phyloP scores from a whole-genome alignment of 495 filamentous ascomycete species.

The Penicillium lividum region DNA sequence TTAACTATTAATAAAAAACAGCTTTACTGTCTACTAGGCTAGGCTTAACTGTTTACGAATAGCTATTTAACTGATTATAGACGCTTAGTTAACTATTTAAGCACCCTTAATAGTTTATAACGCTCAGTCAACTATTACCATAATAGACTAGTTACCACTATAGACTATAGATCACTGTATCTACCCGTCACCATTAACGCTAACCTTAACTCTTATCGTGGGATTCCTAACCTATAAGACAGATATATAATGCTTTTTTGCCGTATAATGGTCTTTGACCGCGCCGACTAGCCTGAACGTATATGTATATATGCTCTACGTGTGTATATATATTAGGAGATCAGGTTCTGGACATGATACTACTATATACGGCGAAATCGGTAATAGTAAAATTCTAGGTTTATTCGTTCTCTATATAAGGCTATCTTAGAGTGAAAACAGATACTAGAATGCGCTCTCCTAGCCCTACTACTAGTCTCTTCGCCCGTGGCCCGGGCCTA shows the following conservation, averaged over 20 bases:
- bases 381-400: conserved; percentile 2
- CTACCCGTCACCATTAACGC: background rate
- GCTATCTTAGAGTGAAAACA: conserved; percentile 6
- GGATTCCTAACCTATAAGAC: background rate
- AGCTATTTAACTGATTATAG: background rate
- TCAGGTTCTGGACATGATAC: background rate
- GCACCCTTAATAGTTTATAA: background rate
- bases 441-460: background rate
- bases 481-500: conserved; percentile 5
- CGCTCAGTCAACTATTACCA: background rate
- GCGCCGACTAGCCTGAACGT: background rate
- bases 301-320: background rate
- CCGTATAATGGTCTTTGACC: conserved; percentile 3
- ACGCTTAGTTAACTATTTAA: background rate
- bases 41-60: background rate
- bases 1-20: background rate
- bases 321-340: conserved; percentile 3
- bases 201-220: background rate
- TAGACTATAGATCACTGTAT: background rate
- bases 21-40: background rate
- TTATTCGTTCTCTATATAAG: background rate
- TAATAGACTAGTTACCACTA: conserved; percentile 1
- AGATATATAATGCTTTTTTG: conserved; percentile 2
- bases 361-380: conserved; percentile 5
- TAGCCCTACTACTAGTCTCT: conserved; percentile 5